Conservation (phyloP, 495 filamentous ascomycete species). For the Tuber calosporum region DNA sequence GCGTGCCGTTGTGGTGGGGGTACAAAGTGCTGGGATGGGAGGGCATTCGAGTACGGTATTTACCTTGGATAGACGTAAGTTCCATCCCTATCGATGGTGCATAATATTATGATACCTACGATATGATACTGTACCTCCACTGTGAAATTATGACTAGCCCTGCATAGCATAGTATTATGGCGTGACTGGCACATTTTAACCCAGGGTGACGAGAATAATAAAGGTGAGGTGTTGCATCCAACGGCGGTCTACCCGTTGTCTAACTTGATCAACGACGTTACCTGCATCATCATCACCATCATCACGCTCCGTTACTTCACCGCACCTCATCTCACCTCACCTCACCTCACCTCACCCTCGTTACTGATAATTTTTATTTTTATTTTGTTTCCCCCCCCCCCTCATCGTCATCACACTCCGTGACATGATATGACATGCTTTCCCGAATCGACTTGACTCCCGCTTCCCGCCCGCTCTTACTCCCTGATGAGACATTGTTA, state of each 20-base stretch:
- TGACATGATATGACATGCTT: slow-evolving; percentile 46
- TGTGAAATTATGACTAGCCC: no score
- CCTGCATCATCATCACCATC: background rate
- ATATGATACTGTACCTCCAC: no score
- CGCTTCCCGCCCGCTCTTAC: slow-evolving; percentile 79
- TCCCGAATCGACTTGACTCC: slow-evolving; percentile 90
- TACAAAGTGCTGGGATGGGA: no score
- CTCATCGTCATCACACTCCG: slow-evolving; percentile 16
- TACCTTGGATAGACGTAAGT: no score
- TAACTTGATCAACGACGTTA: background rate
- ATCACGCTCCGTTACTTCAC: background rate
- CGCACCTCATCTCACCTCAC: background rate
- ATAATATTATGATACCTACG: no score
- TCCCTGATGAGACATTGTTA: slow-evolving; percentile 81
- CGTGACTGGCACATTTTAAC: background rate
- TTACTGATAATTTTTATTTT: background rate
- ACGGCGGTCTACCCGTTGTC: background rate
- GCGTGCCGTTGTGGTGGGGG: no score
- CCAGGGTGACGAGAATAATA: background rate
- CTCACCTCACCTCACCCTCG: background rate
- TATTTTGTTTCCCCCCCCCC: background rate
- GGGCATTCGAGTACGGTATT: no score
- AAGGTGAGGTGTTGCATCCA: background rate
- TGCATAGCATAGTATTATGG: no score
- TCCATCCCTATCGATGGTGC: no score